These are phyloP conservation scores for Omphalotus olearius DNA, from an alignment of 1,284 basidiomycete species.

Conservation along the genomic window DNA sequence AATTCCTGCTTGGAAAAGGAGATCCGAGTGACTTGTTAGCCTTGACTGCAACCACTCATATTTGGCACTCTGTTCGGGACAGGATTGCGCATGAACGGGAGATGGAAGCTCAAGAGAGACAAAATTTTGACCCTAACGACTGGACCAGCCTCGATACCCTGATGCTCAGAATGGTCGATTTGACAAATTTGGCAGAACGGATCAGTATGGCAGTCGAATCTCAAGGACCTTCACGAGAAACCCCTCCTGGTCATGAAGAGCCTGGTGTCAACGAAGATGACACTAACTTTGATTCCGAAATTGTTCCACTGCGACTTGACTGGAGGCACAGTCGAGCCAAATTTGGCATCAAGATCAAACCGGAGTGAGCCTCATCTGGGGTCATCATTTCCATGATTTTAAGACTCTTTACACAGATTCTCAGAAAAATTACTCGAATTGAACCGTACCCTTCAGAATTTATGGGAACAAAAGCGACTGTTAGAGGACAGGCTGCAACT, in stretches of 20 bases:
- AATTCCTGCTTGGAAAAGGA: conserved; percentile 70
- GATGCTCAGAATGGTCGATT: conserved; percentile 48
- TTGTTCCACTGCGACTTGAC: conserved; percentile 13
- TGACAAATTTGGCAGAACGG: conserved; percentile 52
- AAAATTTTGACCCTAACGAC: conserved; percentile 29
- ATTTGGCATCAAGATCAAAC: conserved; percentile 60
- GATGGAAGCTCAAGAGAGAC: conserved; percentile 42
- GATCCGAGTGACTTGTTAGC: conserved; percentile 62
- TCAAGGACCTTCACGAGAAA: conserved; percentile 16
- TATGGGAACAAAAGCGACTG: conserved; percentile 43
- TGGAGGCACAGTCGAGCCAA: conserved; percentile 29
- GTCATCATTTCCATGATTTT: conserved; percentile 4
- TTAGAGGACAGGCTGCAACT: conserved; percentile 53
- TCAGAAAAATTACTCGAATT: conserved; percentile 53
- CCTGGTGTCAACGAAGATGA: conserved; percentile 14
- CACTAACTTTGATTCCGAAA: conserved; percentile 12
- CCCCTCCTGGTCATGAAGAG: not conserved
- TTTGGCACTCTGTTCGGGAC: conserved; percentile 50
- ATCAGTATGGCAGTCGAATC: conserved; percentile 58
- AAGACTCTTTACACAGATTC: conserved; percentile 45
- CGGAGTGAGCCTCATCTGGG: conserved; percentile 47
- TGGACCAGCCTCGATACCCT: conserved; percentile 57
- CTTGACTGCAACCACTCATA: conserved; percentile 56
- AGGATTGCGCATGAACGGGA: conserved; percentile 52
- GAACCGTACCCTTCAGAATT: conserved; percentile 45